Base-by-base conservation (phyloP, 2,329 filamentous ascomycete genomes). In the Cucurbitaria berberidis region DNA sequence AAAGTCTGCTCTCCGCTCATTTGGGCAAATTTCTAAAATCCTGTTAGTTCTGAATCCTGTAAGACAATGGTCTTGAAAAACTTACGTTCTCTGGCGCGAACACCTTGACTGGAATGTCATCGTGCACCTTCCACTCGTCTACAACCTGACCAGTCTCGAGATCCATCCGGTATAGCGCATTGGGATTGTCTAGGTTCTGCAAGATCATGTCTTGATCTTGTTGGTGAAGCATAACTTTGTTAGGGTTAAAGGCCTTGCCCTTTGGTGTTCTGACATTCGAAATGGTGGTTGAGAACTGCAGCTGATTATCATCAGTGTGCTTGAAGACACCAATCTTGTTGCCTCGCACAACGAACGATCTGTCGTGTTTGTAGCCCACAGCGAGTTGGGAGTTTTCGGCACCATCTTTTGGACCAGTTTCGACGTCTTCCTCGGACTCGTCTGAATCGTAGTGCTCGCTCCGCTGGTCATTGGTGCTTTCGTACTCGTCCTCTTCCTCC, bases 311-410 rank as follows among this genome's bases (percentile, higher is more conserved):
- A 0, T 87, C 82, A 0, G 92, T 96, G 71, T 99, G 95, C 76
- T 96, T 98, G 84, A 99, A 99, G 35, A 99, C 95, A 48, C 95
- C 95, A 73, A 99, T 99, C 83, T 98, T 97, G 66, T 93, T 95
- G 27, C 95, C 95, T 59, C 95, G 89, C 38, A 99, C 92, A 51
- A 99, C 95, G 66, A 98, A 99, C 0, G 95, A 98, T 54, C 95
- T 86, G 73, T 99, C 95, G 62, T 97, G 90, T 76, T 96, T 98
- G 79, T 96, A 96, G 50, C 95, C 95, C 45, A 99, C 95, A 11
- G 95, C 95, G 48, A 99, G 84, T 69, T 95, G 90, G 2, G 92
- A 96, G 80, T 98, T 99, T 73, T 91, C 84, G 67, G 96, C 93
- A 36, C 89, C 89, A 63, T 95, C 90, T 47, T 87, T 81, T 41